Evolutionary conservation across 176 grass and related monocot genomes (phyloP).

Genomic region (Triticum aestivum): DNA sequence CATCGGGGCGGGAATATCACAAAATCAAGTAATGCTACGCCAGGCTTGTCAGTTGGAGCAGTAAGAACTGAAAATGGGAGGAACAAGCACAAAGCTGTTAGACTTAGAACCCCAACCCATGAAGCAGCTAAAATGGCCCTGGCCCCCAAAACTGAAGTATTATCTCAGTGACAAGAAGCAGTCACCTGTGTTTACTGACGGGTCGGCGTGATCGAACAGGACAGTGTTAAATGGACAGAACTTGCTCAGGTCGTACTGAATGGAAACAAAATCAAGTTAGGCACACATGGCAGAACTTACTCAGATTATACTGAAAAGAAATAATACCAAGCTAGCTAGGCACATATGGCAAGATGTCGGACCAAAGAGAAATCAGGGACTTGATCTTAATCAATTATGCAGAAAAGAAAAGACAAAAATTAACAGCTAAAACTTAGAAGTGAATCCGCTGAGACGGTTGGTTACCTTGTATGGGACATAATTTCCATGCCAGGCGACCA

Average conservation of each 20-base stretch:
- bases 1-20: conserved; percentile 90
- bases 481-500: conserved; percentile 97
- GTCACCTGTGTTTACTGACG: conserved; percentile 88
- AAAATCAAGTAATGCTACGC: conserved; percentile 89
- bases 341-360: neutral
- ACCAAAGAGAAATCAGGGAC: too few species aligned
- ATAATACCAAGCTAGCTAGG: neutral
- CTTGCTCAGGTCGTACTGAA: conserved; percentile 91
- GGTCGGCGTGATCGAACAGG: conserved; percentile 79
- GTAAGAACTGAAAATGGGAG: conserved; percentile 61
- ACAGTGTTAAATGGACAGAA: conserved; percentile 95
- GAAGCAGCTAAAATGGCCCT: neutral
- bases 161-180: neutral
- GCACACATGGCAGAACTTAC: conserved; percentile 37
- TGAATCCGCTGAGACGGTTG: too few species aligned
- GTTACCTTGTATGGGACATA: conserved; percentile 94
- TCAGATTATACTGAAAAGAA: conserved; percentile 82
- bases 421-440: too few species aligned
- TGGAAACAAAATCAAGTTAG: neutral
- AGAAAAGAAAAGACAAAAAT: too few species aligned
- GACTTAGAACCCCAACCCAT: neutral
- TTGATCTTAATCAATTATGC: too few species aligned
- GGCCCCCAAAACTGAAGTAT: neutral
- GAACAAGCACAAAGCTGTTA: neutral
- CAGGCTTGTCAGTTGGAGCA: conserved; percentile 78